A percentile compares a stretch with the other conserved stretches of the same genome.
phyloP scores from a whole-genome alignment of 208 protist species.

The Tritrichomonas foetus region DNA sequence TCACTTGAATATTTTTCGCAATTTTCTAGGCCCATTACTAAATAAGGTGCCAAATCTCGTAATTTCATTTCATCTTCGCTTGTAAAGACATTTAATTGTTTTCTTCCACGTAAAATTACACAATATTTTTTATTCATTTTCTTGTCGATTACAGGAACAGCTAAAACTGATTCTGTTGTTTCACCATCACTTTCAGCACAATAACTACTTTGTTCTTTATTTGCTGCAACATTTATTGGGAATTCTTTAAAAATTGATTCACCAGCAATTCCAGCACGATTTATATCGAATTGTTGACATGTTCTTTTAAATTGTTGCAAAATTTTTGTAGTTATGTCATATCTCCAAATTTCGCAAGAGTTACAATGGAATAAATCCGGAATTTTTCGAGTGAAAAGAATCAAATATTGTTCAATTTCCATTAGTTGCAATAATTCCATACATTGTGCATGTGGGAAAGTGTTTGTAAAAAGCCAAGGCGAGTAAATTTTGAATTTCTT shows the following conservation, averaged over 20 bases:
- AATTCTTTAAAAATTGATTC: not conserved
- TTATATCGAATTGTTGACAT: not conserved
- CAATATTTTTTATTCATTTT: not conserved
- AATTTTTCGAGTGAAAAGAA: not conserved
- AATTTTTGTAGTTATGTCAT: not conserved
- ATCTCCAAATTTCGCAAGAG: not conserved
- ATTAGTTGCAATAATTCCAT: not conserved
- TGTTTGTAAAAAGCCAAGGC: not conserved
- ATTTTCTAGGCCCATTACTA: not conserved
- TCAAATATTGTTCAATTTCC: not conserved
- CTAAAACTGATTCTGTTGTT: not conserved
- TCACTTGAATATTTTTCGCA: not conserved
- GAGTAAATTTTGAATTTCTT: conserved; percentile 5
- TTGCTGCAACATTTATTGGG: not conserved
- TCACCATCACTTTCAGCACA: not conserved
- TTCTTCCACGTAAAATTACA: not conserved
- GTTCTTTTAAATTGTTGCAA: not conserved
- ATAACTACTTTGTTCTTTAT: not conserved
- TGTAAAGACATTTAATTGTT: not conserved
- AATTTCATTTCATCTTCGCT: not conserved
- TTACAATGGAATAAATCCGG: not conserved
- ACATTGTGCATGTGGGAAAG: not conserved
- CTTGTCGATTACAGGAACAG: not conserved
- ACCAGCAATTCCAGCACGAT: not conserved
- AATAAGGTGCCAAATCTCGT: not conserved